These are phyloP conservation scores for Aureobasidium melanogenum DNA, from an alignment of 2,329 filamentous ascomycete species.

Conservation along the genomic window DNA sequence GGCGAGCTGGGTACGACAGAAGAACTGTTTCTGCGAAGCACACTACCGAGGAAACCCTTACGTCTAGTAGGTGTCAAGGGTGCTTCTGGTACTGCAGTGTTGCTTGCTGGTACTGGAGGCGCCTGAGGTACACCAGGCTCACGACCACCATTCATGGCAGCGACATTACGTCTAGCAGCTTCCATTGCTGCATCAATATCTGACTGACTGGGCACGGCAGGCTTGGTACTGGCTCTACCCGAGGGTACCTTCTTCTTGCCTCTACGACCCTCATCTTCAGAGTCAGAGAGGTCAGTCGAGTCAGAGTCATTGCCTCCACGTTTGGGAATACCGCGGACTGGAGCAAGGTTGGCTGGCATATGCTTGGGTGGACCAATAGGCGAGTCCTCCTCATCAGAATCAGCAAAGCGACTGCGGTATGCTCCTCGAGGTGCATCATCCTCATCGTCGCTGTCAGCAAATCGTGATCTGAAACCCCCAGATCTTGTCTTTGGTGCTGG, in stretches of 20 bases:
- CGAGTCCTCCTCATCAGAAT: conserved; percentile 46
- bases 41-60: conserved; percentile 26
- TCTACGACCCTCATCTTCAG: conserved; percentile 28
- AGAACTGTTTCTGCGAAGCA: conserved; percentile 26
- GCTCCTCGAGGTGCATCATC: conserved; percentile 26
- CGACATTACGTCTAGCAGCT: conserved; percentile 24
- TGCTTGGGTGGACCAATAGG: conserved; percentile 30
- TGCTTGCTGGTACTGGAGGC: conserved; percentile 15
- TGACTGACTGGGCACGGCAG: conserved; percentile 24
- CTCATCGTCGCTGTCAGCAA: conserved; percentile 57
- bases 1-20: conserved; percentile 15
- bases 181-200: conserved; percentile 31
- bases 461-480: conserved; percentile 43
- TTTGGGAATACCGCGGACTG: conserved; percentile 52
- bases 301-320: conserved; percentile 49
- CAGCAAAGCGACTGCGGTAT: conserved; percentile 40
- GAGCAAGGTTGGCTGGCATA: conserved; percentile 33
- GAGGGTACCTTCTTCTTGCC: conserved; percentile 17
- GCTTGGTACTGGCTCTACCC: conserved; percentile 37
- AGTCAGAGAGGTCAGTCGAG: conserved; percentile 42
- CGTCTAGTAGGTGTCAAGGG: conserved; percentile 16
- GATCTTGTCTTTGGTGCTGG: conserved; percentile 4
- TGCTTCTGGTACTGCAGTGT: conserved; percentile 16
- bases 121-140: conserved; percentile 13
- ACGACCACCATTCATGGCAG: conserved; percentile 18